Percentiles rank a stretch among this genome's conserved stretches.
Conservation (phyloP, 305 asterid genomes). For the Fraxinus sp. region DNA sequence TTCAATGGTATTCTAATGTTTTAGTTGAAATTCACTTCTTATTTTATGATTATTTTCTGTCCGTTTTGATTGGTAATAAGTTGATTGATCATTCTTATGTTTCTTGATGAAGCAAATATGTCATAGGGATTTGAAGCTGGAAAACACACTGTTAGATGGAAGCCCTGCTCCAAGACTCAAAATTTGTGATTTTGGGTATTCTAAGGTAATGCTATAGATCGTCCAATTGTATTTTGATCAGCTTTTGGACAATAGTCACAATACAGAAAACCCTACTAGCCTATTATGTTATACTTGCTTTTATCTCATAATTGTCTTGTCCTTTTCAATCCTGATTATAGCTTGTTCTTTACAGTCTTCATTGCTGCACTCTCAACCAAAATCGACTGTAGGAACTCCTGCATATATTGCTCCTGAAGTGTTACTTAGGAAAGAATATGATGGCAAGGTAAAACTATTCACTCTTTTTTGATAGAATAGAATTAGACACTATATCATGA, state of each 20-base stretch:
- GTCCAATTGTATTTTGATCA: slow-evolving; percentile 6
- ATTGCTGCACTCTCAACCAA: slow-evolving; percentile 76
- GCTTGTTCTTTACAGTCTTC: slow-evolving; percentile 50
- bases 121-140: slow-evolving; percentile 89
- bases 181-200: slow-evolving; percentile 90
- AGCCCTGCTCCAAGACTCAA: slow-evolving; percentile 87
- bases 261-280: neutral
- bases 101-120: slow-evolving; percentile 70
- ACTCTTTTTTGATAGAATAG: neutral
- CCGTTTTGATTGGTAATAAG: neutral
- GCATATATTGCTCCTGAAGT: slow-evolving; percentile 79
- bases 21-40: neutral
- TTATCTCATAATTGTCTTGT: neutral
- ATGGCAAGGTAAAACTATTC: slow-evolving; percentile 58
- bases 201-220: slow-evolving; percentile 52
- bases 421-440: slow-evolving; percentile 60
- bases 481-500: neutral
- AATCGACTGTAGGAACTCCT: slow-evolving; percentile 77
- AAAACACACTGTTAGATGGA: slow-evolving; percentile 82
- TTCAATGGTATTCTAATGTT: slow-evolving; percentile 45
- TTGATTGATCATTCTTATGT: slow-evolving; percentile 21
- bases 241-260: neutral
- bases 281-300: slow-evolving; percentile 7
- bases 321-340: slow-evolving; percentile 21
- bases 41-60: neutral